These are phyloP conservation scores for Calonectria multiphialidica DNA, from an alignment of 2,329 filamentous ascomycete species.

Conservation along the genomic window DNA sequence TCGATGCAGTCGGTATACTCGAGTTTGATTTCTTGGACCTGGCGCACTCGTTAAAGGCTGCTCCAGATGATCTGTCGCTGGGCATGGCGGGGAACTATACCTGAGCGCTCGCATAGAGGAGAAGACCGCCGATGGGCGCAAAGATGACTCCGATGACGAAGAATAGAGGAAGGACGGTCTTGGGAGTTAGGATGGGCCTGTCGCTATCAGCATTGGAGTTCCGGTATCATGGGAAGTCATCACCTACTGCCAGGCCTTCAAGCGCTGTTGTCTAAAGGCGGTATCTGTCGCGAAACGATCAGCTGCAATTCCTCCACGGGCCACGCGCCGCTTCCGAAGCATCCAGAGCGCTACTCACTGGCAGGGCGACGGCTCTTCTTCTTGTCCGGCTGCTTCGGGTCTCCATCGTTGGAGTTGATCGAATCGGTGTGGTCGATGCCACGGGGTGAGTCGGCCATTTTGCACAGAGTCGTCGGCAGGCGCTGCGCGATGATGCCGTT, in stretches of 20 bases:
- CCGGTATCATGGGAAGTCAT: conserved; percentile 3
- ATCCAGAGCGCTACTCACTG: conserved; percentile 70
- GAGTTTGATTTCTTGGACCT: conserved; percentile 92
- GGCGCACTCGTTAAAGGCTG: conserved; percentile 25
- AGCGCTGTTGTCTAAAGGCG: conserved; percentile 93
- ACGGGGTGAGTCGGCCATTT: conserved; percentile 62
- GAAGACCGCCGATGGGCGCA: conserved; percentile 88
- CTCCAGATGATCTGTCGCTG: not conserved
- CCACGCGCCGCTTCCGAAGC: conserved; percentile 19
- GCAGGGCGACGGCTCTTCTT: conserved; percentile 92
- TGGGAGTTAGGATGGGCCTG: conserved; percentile 94
- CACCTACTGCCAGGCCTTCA: conserved; percentile 98
- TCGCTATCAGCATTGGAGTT: conserved; percentile 51
- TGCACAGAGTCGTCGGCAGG: conserved; percentile 38
- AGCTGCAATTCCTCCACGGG: conserved; percentile 23
- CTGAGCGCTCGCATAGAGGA: conserved; percentile 87
- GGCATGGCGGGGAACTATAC: conserved; percentile 58
- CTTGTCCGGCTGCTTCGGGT: conserved; percentile 73
- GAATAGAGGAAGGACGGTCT: conserved; percentile 92
- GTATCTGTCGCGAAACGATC: conserved; percentile 74
- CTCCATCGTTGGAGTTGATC: conserved; percentile 66
- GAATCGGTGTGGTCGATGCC: conserved; percentile 63
- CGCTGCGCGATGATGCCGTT: conserved; percentile 35
- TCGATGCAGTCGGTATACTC: conserved; percentile 86
- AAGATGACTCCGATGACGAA: conserved; percentile 93